Evolutionary conservation across 495 filamentous ascomycete genomes (phyloP).

Genomic region (Penicillium pulvis): DNA sequence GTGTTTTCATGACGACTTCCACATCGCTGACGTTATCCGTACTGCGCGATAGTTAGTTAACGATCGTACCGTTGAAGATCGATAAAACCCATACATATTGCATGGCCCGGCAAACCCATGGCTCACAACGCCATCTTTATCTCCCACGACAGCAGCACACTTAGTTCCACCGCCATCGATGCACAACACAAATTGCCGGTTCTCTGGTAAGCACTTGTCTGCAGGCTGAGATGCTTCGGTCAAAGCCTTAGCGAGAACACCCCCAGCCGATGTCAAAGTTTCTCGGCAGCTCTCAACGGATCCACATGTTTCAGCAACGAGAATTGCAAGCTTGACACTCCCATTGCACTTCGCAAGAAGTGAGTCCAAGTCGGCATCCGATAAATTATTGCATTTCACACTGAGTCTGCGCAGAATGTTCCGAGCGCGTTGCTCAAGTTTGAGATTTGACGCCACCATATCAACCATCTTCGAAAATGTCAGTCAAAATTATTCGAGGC

Average conservation of each 20-base stretch:
- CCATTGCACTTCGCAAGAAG: slow-evolving; percentile 28
- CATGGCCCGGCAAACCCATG: slow-evolving; percentile 36
- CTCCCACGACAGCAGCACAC: slow-evolving; percentile 33
- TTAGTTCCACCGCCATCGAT: slow-evolving; percentile 44
- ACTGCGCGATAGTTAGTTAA: slow-evolving; percentile 9
- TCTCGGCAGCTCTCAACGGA: slow-evolving; percentile 24
- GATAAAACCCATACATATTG: slow-evolving; percentile 30
- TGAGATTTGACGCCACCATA: slow-evolving; percentile 40
- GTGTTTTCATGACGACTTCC: slow-evolving; percentile 15
- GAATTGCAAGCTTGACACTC: slow-evolving; percentile 39
- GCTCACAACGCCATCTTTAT: slow-evolving; percentile 15
- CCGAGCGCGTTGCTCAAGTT: slow-evolving; percentile 38
- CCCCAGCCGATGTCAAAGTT: slow-evolving; percentile 23
- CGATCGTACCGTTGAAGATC: background rate
- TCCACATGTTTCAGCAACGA: slow-evolving; percentile 30
- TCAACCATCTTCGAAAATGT: slow-evolving; percentile 38
- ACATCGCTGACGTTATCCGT: slow-evolving; percentile 20
- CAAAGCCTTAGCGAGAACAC: slow-evolving; percentile 32
- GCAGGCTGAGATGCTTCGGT: slow-evolving; percentile 1
- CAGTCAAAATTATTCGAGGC: background rate
- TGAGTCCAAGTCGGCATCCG: slow-evolving; percentile 29
- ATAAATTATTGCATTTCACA: slow-evolving; percentile 17
- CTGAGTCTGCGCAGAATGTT: slow-evolving; percentile 38
- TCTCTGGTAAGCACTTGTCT: background rate
- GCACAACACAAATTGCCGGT: slow-evolving; percentile 28